A percentile compares a stretch with the other conserved stretches of the same genome.
These are phyloP conservation scores for Volutella citrinella DNA, from an alignment of 2,329 filamentous ascomycete species.

Conservation along the genomic window DNA sequence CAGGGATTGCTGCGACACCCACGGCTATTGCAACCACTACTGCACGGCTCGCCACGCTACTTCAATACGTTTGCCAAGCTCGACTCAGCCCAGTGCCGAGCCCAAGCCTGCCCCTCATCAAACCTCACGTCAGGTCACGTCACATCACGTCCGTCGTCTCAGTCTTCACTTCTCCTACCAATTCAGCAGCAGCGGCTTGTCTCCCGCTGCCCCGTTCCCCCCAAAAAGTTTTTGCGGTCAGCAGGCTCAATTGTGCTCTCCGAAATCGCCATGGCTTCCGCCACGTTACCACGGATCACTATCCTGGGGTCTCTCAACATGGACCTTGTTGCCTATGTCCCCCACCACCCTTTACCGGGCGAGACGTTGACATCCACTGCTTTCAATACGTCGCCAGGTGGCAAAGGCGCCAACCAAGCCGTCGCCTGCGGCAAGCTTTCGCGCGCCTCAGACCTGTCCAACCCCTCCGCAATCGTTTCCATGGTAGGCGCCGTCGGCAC, in stretches of 20 bases:
- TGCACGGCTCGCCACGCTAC: no score
- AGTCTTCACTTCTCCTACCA: no score
- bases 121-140: no score
- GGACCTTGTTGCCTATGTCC: slow-evolving; percentile 85
- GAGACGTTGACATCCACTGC: slow-evolving; percentile 81
- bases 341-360: slow-evolving; percentile 77
- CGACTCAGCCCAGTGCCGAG: no score
- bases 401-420: slow-evolving; percentile 95
- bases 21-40: no score
- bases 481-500: slow-evolving; percentile 75
- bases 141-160: no score
- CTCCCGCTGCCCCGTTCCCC: not conserved
- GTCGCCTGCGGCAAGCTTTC: slow-evolving; percentile 84
- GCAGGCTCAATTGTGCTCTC: slow-evolving; percentile 1
- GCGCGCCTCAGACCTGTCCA: slow-evolving; percentile 40
- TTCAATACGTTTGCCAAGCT: no score
- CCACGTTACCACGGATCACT: slow-evolving; percentile 55
- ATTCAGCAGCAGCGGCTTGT: no score
- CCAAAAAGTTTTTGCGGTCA: not conserved
- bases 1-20: no score
- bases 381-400: slow-evolving; percentile 79
- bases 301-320: slow-evolving; percentile 93
- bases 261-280: slow-evolving; percentile 17
- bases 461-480: slow-evolving; percentile 46
- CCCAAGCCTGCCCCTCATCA: no score